Evolutionary conservation across 75 land plant genomes (phyloP), one percentile per base, ranked within the genome.

Genomic region (Pinus albicaulis): DNA sequence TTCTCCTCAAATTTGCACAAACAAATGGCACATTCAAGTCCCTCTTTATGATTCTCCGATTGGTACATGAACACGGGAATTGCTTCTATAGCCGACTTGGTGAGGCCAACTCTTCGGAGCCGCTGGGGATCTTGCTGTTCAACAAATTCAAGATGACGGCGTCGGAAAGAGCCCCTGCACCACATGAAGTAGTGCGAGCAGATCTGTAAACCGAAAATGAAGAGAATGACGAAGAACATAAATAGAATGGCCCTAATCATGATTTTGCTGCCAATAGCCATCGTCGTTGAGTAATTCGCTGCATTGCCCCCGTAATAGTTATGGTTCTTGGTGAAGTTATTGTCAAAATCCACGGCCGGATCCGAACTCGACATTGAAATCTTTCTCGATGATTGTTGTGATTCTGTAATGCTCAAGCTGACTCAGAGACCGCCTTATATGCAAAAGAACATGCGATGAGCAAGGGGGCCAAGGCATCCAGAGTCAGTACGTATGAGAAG

Each of bases 11-110:
- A 91, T 28, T 86, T 89, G 38, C 60, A 36, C 80, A 91, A 76
- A 77, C 93, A 91, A 26, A 91, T 78, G 31, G 87, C 87, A 75
- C 93, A 91, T 55, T 78, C 83, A 17, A 78, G 76, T 2, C 76
- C 80, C 44, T 78, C 77, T 7, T 68, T 68, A 24, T 38, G n/a
- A 68, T 68, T 38, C 71, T 68, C 20, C 2, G 71, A 17, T 7
- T 44, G 44, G 22, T 20, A 68, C 4, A 68, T 52, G 3, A 68
- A 68, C 52, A 68, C 71, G 0, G 71, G 71, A 5, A 68, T n/a
- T 13, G 23, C 34, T 68, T 68, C 71, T 3, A 38, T 36, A 20
- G 38, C 71, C 23, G 52, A 38, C 3, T 68, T 41, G 8, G 3
- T 19, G 3, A 68, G 48, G 1, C 71, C 48, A 4, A 38, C 71